Conservation (phyloP, 2,329 filamentous ascomycete species). For the Penicillium sp. region DNA sequence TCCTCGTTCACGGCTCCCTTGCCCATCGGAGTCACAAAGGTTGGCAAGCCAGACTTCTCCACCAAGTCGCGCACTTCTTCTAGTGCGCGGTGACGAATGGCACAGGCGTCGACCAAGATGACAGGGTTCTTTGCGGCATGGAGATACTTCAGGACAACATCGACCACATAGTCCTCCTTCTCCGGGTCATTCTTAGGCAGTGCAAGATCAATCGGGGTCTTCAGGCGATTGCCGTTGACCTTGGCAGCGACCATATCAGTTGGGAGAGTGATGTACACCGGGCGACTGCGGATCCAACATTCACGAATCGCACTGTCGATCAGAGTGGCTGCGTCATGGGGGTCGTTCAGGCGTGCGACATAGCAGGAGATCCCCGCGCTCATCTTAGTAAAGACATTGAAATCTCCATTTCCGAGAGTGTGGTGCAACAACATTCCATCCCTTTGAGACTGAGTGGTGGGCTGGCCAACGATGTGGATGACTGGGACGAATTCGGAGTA, state of each 20-base stretch:
- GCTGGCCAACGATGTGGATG: constrained; percentile 60
- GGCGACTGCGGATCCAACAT: constrained; percentile 71
- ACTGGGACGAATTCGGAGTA: constrained; percentile 72
- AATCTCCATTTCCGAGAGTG: constrained; percentile 74
- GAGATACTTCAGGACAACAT: constrained; percentile 72
- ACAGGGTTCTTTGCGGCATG: constrained; percentile 71
- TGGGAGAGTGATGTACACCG: constrained; percentile 81
- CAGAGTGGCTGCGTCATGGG: constrained; percentile 67
- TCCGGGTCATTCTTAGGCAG: constrained; percentile 66
- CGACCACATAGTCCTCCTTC: constrained; percentile 78
- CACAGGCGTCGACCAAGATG: constrained; percentile 79
- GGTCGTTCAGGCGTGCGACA: constrained; percentile 68
- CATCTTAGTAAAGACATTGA: constrained; percentile 80
- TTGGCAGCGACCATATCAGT: constrained; percentile 77
- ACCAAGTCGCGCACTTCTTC: constrained; percentile 71
- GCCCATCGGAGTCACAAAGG: constrained; percentile 88
- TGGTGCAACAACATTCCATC: constrained; percentile 58
- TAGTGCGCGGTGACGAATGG: constrained; percentile 72
- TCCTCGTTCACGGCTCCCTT: constrained; percentile 80
- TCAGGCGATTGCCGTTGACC: constrained; percentile 69
- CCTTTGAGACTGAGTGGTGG: constrained; percentile 50
- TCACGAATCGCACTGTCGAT: constrained; percentile 76
- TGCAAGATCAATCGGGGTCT: constrained; percentile 67
- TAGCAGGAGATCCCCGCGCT: constrained; percentile 68
- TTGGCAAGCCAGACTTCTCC: constrained; percentile 70